Conservation (phyloP, 2,329 filamentous ascomycete genomes). For the Stachybotrys chlorohalonatus region DNA sequence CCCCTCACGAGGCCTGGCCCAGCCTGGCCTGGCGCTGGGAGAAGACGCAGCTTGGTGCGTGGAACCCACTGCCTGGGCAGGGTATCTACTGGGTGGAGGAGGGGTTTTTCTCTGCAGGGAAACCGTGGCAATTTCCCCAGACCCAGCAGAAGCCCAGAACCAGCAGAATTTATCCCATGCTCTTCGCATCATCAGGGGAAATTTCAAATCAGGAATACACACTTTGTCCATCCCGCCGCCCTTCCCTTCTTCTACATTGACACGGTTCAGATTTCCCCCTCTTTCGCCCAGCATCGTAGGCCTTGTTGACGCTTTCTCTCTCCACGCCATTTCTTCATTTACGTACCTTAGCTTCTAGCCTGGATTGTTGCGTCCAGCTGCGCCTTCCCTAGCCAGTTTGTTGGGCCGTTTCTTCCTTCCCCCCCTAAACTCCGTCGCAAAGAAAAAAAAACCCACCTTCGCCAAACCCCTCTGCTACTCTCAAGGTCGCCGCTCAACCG, state of each 20-base stretch:
- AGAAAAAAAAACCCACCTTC: neutral
- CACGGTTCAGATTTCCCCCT: neutral
- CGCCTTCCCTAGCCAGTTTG: too few relatives aligned
- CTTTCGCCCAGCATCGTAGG: neutral
- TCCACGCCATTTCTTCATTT: neutral
- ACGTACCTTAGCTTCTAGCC: too few relatives aligned
- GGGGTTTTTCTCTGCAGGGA: neutral
- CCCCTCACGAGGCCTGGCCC: too few relatives aligned
- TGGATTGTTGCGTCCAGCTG: too few relatives aligned
- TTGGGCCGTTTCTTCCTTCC: neutral
- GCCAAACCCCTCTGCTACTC: neutral
- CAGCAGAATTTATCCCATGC: neutral
- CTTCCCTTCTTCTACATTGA: neutral
- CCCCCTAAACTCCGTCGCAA: neutral
- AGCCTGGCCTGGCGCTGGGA: too few relatives aligned
- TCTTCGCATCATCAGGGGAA: neutral
- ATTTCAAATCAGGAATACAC: neutral
- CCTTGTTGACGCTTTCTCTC: neutral
- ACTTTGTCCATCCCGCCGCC: neutral
- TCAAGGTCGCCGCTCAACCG: conserved; percentile 3
- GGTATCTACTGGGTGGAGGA: neutral
- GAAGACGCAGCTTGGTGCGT: neutral
- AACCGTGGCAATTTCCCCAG: neutral
- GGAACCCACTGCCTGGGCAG: neutral
- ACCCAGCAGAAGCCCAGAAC: neutral